Base-by-base conservation (phyloP, 2,329 filamentous ascomycete genomes). In the Xylariaceae sp. region DNA sequence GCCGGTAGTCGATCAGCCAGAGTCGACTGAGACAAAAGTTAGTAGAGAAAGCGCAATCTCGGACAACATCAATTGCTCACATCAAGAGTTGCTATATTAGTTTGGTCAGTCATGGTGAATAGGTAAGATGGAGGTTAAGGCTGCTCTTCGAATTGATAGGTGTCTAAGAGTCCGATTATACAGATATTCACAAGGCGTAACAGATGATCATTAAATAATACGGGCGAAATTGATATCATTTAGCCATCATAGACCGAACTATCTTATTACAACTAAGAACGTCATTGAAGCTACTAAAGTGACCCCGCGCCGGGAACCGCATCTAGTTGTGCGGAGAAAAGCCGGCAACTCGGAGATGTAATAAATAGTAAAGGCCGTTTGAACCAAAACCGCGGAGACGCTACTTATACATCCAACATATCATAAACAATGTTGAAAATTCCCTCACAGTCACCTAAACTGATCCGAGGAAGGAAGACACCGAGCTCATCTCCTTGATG, bases 1-100 rank as follows among this genome's bases (percentile, higher is more conserved):
- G 79, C 71, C 3, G 91, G 90, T 35, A 96, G 86, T 62, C 85
- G 81, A 59, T 84, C 81, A 55, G 82, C 79, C 58, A 91, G 81
- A 26, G 86, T 83, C 53, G 81, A 77, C 87, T 91, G 57, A 7
- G 43, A 33, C 2, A 15, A 44, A 1, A 1, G 36, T 63, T 37
- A 63, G 50, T 13, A 33, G 23, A 11, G 5, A 21, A 11, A 8
- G 18, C 36, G 4, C 9, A 3, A 24, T 27, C 10, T n/a, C 5
- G 6, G 13, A 29, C 8, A 10, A 21, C 4, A 4, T 24, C 8
- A 39, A 6, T 39, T 21, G 53, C 67, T 60, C 26, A 69, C 68
- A 49, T 69, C 68, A 30, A 69, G 63, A 44, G 60, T 64, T 20
- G 65, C 65, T 42, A 70, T 58, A 39, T 65, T 57, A n/a, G 41